These are phyloP conservation scores for Fusarium hainanense DNA, from an alignment of 2,329 filamentous ascomycete genomes.

Conservation along the genomic window DNA sequence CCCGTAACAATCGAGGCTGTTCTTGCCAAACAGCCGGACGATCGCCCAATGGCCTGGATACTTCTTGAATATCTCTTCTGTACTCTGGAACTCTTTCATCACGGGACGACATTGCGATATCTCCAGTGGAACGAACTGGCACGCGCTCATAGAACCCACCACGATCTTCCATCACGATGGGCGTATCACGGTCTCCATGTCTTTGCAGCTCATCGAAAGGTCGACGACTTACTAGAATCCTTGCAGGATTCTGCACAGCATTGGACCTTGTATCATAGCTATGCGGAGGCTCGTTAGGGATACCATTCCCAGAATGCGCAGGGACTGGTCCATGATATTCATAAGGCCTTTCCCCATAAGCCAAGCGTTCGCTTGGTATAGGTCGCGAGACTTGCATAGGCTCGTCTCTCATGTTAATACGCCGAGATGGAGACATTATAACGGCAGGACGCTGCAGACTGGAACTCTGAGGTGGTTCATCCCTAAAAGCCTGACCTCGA, in stretches of 20 bases:
- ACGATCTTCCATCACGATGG: constrained; percentile 55
- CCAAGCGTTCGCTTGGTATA: constrained; percentile 28
- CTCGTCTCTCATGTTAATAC: constrained; percentile 30
- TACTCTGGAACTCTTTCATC: constrained; percentile 29
- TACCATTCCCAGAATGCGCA: constrained; percentile 11
- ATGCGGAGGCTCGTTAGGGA: constrained; percentile 11
- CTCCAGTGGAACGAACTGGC: constrained; percentile 26
- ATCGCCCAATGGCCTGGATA: constrained; percentile 23
- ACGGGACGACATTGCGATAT: constrained; percentile 14
- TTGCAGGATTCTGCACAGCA: constrained; percentile 30
- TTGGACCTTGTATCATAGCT: constrained; percentile 25
- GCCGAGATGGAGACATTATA: constrained; percentile 36
- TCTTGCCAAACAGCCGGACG: constrained; percentile 41
- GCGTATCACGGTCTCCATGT: constrained; percentile 48
- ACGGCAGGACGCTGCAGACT: constrained; percentile 38
- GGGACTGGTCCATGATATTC: constrained; percentile 24
- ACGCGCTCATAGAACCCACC: constrained; percentile 54
- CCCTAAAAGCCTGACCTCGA: constrained; percentile 40
- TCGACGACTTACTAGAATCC: constrained; percentile 41
- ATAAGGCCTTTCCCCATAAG: constrained; percentile 13
- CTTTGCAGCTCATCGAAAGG: constrained; percentile 49
- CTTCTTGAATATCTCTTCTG: constrained; percentile 20
- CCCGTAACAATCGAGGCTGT: constrained; percentile 28
- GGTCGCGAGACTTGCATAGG: constrained; percentile 26
- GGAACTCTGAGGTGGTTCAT: constrained; percentile 33